Percentiles rank a stretch among this genome's conserved stretches.
These are phyloP conservation scores for Leccinum subgranulosum DNA, from an alignment of 768 basidiomycete species.

Conservation along the genomic window DNA sequence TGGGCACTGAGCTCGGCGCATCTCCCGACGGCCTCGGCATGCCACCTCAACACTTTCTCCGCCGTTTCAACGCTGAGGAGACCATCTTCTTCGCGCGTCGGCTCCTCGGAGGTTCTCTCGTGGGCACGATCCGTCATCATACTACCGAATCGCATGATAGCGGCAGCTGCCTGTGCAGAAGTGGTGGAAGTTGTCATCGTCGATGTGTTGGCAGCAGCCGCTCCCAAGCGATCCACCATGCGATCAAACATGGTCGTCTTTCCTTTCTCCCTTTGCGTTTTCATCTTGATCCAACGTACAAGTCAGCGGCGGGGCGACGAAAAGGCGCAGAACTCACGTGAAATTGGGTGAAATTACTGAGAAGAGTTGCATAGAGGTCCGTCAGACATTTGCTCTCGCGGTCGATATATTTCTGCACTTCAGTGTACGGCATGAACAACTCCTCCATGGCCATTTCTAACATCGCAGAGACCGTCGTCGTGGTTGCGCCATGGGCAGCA, in stretches of 20 bases:
- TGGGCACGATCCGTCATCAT: slow-evolving; percentile 52
- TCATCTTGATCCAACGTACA: slow-evolving; percentile 39
- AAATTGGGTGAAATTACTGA: slow-evolving; percentile 78
- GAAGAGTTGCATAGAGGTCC: slow-evolving; percentile 70
- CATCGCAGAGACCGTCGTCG: slow-evolving; percentile 68
- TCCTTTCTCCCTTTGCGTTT: slow-evolving; percentile 51
- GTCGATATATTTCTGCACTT: slow-evolving; percentile 89
- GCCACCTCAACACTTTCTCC: slow-evolving; percentile 94
- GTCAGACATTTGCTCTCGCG: slow-evolving; percentile 82
- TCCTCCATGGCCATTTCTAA: slow-evolving; percentile 97
- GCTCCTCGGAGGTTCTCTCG: slow-evolving; percentile 63
- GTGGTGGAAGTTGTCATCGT: slow-evolving; percentile 59
- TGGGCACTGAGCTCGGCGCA: slow-evolving; percentile 84
- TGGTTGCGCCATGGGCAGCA: slow-evolving; percentile 40
- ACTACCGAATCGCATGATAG: slow-evolving; percentile 88
- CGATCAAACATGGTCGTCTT: slow-evolving; percentile 86
- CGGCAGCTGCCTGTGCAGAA: slow-evolving; percentile 83
- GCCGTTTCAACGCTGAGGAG: slow-evolving; percentile 69
- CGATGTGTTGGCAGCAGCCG: slow-evolving; percentile 65
- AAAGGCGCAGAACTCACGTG: slow-evolving; percentile 53
- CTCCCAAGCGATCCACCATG: slow-evolving; percentile 81
- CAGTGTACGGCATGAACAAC: slow-evolving; percentile 90
- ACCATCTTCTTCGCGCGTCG: slow-evolving; percentile 78
- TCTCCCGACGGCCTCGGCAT: slow-evolving; percentile 93
- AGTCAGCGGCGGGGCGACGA: slow-evolving; percentile 5